Evolutionary conservation across 2,329 filamentous ascomycete genomes (phyloP).

Genomic region (Epichloe coenophiala): DNA sequence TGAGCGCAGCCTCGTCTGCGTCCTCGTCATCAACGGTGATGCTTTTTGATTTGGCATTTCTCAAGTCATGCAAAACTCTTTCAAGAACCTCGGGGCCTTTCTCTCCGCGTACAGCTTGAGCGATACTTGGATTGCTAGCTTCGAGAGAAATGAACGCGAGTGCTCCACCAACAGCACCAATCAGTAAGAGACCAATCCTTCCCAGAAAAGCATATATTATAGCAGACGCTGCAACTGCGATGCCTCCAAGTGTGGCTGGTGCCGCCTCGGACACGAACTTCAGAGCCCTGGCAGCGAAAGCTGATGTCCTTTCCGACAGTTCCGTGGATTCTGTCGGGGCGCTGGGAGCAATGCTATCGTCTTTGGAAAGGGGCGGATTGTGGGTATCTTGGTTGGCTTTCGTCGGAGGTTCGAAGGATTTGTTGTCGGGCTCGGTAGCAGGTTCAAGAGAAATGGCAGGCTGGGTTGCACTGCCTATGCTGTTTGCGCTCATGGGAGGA

Average conservation of each 20-base stretch:
- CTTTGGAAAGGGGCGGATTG: too few relatives aligned
- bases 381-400: background rate
- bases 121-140: slow-evolving; percentile 40
- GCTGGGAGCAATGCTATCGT: background rate
- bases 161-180: slow-evolving; percentile 71
- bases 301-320: slow-evolving; percentile 4
- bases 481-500: slow-evolving; percentile 3
- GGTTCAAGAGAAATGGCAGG: slow-evolving; percentile 1
- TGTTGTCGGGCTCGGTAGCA: background rate
- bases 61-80: slow-evolving; percentile 34
- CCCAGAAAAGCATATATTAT: slow-evolving; percentile 75
- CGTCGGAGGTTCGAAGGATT: background rate
- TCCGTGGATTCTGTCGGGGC: background rate
- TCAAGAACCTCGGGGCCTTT: slow-evolving; percentile 40
- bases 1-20: slow-evolving; percentile 14
- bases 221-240: slow-evolving; percentile 59
- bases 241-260: slow-evolving; percentile 59
- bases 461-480: background rate
- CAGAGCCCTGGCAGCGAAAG: slow-evolving; percentile 36
- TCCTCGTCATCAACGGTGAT: slow-evolving; percentile 27
- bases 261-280: slow-evolving; percentile 68
- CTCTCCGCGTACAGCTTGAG: slow-evolving; percentile 38
- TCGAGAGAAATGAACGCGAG: slow-evolving; percentile 77
- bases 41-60: slow-evolving; percentile 19
- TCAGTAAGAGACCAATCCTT: slow-evolving; percentile 67